Evolutionary conservation across 2,329 filamentous ascomycete species (phyloP), one percentile per base, ranked within the genome.

Genomic region (Bipolaris zeicola): DNA sequence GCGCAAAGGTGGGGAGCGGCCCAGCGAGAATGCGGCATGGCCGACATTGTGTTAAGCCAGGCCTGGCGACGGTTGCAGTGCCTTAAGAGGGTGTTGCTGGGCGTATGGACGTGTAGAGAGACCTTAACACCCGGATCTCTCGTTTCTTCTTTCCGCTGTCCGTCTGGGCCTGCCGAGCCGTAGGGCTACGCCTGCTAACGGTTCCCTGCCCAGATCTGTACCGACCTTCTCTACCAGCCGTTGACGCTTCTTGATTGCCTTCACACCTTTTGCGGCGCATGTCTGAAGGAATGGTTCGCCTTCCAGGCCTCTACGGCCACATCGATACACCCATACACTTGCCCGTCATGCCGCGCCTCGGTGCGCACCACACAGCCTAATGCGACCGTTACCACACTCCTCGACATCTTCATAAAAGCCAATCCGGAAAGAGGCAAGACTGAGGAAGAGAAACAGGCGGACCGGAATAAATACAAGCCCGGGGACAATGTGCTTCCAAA

Each of bases 191-290:
- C 52, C 54, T 66, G 62, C 71, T 72, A 65, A 71, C 50, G 33
- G 6, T 24, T 47, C 48, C 47, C 50, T 46, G 43, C 37, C 18
- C 66, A 97, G 93, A 99, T 99, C 71, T 99, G 95, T 82, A 96
- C 94, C 67, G 95, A 98, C 77, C 85, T 96, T 63, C 87, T 96
- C 61, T 96, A 92, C 78, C 91, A 96, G 76, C 92, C 93, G 33
- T 84, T 96, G 62, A 96, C 92, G 26, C 87, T 96, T 47, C 90
- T 96, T 76, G 91, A 96, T 80, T 96, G 92, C 74, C 85, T 96
- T 42, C 92, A 96, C 78, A 97, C 94, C 43, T 99, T 96, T 77
- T 99, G 95, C 80, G 95, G 93, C 62, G 90, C 91, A 37, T 99
- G 95, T 73, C 77, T 98, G 57, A 96, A 96, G 76, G 92, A 96